A percentile compares a stretch with the other conserved stretches of the same genome.
Conservation (phyloP, 352 stramenopile species). For the Phytophthora citricola region DNA sequence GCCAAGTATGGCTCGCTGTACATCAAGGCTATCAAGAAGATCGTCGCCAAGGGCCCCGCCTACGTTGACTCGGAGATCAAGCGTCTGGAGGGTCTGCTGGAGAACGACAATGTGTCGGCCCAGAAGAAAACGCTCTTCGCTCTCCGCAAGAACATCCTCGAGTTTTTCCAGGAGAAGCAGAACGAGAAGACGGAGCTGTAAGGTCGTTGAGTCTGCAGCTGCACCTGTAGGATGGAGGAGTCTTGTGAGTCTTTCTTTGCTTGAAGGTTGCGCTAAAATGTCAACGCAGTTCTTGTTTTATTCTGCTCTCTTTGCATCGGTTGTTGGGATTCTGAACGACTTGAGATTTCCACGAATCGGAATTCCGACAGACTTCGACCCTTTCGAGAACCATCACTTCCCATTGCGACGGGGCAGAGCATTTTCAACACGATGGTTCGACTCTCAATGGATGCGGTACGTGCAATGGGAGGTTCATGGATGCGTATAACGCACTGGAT, state of each 20-base stretch:
- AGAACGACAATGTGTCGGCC: constrained; percentile 82
- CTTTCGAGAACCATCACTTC: too few species aligned
- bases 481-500: too few species aligned
- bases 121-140: constrained; percentile 92
- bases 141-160: constrained; percentile 92
- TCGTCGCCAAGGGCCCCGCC: constrained; percentile 83
- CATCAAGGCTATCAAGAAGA: constrained; percentile 92
- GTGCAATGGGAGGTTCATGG: too few species aligned
- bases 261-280: constrained; percentile 25
- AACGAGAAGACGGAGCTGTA: constrained; percentile 53
- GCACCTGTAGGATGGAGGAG: constrained; percentile 12
- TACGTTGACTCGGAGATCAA: constrained; percentile 89
- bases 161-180: constrained; percentile 63
- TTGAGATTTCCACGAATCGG: too few species aligned
- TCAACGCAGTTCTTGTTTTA: constrained; percentile 36
- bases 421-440: too few species aligned
- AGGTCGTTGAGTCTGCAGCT: constrained; percentile 20
- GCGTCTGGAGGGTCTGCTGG: constrained; percentile 79
- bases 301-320: neutral
- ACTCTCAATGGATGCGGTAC: too few species aligned
- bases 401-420: too few species aligned
- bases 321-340: too few species aligned
- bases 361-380: too few species aligned
- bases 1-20: constrained; percentile 88
- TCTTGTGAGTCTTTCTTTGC: neutral